phyloP scores from a whole-genome alignment of 345 rosid genomes.

The Orychophragmus violaceus region DNA sequence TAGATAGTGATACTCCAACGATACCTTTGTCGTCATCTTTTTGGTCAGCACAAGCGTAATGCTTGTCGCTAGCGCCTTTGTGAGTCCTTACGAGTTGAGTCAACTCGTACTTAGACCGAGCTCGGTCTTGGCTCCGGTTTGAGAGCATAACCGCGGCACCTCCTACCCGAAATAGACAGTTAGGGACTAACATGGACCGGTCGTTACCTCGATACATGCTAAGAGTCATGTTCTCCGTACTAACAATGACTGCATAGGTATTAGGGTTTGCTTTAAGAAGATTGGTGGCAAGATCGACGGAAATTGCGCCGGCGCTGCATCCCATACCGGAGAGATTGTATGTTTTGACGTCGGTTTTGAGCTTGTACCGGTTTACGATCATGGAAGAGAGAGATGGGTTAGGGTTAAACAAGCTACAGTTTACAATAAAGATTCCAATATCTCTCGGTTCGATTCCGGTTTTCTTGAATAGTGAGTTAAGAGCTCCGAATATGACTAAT shows the following conservation, averaged over 20 bases:
- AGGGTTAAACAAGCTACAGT: conserved; percentile 78
- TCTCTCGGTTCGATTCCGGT: conserved; percentile 54
- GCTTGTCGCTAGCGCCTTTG: conserved; percentile 63
- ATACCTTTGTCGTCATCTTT: conserved; percentile 61
- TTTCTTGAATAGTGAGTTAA: conserved; percentile 49
- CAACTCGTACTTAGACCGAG: conserved; percentile 62
- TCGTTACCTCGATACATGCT: conserved; percentile 82
- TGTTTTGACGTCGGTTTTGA: conserved; percentile 55
- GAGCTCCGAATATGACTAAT: conserved; percentile 57
- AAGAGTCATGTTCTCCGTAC: conserved; percentile 82
- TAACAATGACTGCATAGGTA: conserved; percentile 63
- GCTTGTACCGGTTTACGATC: conserved; percentile 70
- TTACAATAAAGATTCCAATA: conserved; percentile 60
- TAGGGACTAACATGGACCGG: conserved; percentile 71
- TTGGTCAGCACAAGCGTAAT: conserved; percentile 69
- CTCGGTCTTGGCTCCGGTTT: conserved; percentile 46
- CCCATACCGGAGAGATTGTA: conserved; percentile 94
- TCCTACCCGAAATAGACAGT: conserved; percentile 88
- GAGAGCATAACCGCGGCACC: conserved; percentile 79
- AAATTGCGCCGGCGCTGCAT: conserved; percentile 80
- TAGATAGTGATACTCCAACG: conserved; percentile 68
- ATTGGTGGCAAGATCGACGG: conserved; percentile 58
- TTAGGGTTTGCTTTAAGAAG: conserved; percentile 71
- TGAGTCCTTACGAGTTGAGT: conserved; percentile 75
- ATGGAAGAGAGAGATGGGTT: conserved; percentile 72